Percentiles rank a stretch among this genome's conserved stretches.
phyloP scores from a whole-genome alignment of 2,329 filamentous ascomycete genomes.

The Parastagonospora nodorum region DNA sequence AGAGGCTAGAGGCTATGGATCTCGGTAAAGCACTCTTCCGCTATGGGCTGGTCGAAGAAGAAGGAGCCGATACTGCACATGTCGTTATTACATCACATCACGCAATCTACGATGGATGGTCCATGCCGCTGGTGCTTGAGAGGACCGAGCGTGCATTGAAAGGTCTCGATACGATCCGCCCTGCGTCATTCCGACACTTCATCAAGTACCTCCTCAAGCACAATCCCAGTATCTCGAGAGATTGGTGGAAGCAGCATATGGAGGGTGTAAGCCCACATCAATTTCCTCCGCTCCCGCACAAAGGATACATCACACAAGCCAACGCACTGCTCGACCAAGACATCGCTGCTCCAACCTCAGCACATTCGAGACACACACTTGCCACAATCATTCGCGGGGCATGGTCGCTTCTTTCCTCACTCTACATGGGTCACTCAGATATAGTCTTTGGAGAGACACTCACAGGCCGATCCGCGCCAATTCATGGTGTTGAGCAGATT shows the following conservation, averaged over 20 bases:
- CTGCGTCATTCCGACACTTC: constrained; percentile 53
- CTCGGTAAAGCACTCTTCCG: constrained; percentile 47
- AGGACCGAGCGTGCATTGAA: constrained; percentile 39
- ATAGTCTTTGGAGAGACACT: constrained; percentile 66
- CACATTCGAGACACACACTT: constrained; percentile 50
- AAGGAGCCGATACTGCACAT: constrained; percentile 34
- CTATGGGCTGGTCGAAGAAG: constrained; percentile 41
- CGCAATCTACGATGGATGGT: constrained; percentile 58
- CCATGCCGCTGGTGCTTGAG: constrained; percentile 44
- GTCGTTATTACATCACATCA: constrained; percentile 59
- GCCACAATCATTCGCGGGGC: constrained; percentile 62
- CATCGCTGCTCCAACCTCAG: constrained; percentile 39
- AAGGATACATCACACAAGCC: constrained; percentile 53
- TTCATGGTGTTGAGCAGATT: constrained; percentile 57
- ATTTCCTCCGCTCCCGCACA: constrained; percentile 56
- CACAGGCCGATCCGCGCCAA: constrained; percentile 58
- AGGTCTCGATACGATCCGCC: constrained; percentile 27
- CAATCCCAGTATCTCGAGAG: constrained; percentile 47
- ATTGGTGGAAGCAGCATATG: constrained; percentile 56
- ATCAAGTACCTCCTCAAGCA: constrained; percentile 54
- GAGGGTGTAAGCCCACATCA: constrained; percentile 53
- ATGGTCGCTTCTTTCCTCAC: constrained; percentile 63
- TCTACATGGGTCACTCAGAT: constrained; percentile 58
- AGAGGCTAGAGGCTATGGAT: constrained; percentile 44
- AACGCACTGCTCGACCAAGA: constrained; percentile 60